These are phyloP conservation scores for Alnus glutinosa DNA, from an alignment of 306 rosid genomes.

Conservation along the genomic window DNA sequence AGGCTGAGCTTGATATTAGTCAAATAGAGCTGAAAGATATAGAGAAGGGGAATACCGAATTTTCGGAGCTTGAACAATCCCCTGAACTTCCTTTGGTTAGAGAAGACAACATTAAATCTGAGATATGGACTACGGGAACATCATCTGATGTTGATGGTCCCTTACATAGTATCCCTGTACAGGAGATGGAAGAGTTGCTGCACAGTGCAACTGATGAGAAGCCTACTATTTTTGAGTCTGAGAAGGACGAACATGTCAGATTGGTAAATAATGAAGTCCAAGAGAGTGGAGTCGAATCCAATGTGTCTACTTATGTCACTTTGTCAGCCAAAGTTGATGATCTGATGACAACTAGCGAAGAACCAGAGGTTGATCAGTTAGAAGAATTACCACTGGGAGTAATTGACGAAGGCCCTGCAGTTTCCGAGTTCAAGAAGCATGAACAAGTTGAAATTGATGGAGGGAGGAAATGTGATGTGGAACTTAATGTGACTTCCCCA, in stretches of 20 bases:
- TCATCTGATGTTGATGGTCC: neutral
- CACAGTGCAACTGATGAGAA: neutral
- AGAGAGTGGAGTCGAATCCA: neutral
- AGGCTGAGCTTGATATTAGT: neutral
- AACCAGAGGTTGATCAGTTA: neutral
- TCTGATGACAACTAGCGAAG: neutral
- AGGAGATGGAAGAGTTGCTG: neutral
- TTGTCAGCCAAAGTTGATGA: neutral
- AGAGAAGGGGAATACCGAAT: constrained; percentile 3
- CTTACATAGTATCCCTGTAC: neutral
- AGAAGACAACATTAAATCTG: neutral
- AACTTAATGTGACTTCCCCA: neutral
- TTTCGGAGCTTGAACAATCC: neutral
- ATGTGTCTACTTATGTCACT: neutral
- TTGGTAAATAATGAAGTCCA: neutral
- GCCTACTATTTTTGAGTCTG: neutral
- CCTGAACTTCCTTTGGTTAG: neutral
- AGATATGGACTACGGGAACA: no score
- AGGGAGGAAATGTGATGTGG: neutral
- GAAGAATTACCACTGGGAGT: neutral
- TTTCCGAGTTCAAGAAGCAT: neutral
- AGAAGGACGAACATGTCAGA: neutral
- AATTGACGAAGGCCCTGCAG: neutral
- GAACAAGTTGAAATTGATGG: neutral
- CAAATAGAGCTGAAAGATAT: neutral